phyloP scores from a whole-genome alignment of 108 stramenopile genomes.

The Skeletonema potamos region DNA sequence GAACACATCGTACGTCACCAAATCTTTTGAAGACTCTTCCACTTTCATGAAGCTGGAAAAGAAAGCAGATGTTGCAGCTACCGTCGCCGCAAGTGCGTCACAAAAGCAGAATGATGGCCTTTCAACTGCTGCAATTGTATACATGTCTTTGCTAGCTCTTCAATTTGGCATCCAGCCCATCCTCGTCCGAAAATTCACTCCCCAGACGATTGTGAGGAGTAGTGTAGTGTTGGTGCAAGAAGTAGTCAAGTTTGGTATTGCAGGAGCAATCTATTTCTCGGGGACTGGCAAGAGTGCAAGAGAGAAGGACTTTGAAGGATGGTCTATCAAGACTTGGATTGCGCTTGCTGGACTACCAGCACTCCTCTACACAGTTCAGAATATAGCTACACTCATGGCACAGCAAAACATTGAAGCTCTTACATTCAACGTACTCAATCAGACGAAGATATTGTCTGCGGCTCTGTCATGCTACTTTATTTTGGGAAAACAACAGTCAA shows the following conservation, averaged over 20 bases:
- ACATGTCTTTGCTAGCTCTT: constrained; percentile 64
- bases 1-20: not conserved
- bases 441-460: constrained; percentile 90
- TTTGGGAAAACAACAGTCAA: constrained; percentile 70
- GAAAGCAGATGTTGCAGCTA: not conserved
- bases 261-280: constrained; percentile 41
- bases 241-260: constrained; percentile 47
- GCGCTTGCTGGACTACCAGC: constrained; percentile 71
- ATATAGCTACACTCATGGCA: constrained; percentile 65
- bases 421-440: constrained; percentile 88
- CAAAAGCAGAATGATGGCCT: constrained; percentile 3
- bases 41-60: not conserved
- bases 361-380: constrained; percentile 77
- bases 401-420: constrained; percentile 77
- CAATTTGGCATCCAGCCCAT: constrained; percentile 89
- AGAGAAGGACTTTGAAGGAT: constrained; percentile 33
- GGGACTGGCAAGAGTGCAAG: constrained; percentile 33
- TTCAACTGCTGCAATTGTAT: constrained; percentile 7
- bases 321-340: constrained; percentile 50
- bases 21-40: not conserved
- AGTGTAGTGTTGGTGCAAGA: constrained; percentile 76
- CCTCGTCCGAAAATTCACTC: constrained; percentile 61
- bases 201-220: constrained; percentile 51
- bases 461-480: constrained; percentile 84
- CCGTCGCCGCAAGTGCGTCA: not conserved